phyloP scores from a whole-genome alignment of 768 basidiomycete species.

The Kwoniella botswanensis region DNA sequence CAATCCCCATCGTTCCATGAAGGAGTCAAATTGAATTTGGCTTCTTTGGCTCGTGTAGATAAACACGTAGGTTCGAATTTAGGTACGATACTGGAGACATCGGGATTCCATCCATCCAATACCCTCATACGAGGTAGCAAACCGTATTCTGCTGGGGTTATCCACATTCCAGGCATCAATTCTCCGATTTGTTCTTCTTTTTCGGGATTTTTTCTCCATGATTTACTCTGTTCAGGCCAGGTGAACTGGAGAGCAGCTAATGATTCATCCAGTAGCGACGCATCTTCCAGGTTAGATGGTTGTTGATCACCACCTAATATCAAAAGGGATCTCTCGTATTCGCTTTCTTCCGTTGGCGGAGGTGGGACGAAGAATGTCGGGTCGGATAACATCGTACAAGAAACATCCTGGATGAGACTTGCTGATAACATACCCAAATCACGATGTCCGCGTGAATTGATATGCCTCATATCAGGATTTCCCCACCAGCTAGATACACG shows the following conservation, averaged over 20 bases:
- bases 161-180: slow-evolving; percentile 47
- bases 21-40: slow-evolving; percentile 48
- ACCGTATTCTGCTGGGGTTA: slow-evolving; percentile 39
- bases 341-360: background rate
- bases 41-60: slow-evolving; percentile 36
- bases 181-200: slow-evolving; percentile 30
- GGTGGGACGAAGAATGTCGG: slow-evolving; percentile 29
- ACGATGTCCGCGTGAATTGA: slow-evolving; percentile 53
- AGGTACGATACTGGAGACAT: slow-evolving; percentile 31
- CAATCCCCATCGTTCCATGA: slow-evolving; percentile 37
- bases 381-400: slow-evolving; percentile 46
- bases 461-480: slow-evolving; percentile 54
- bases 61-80: slow-evolving; percentile 46
- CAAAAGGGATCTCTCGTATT: background rate
- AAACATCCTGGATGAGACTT: slow-evolving; percentile 46
- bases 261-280: background rate
- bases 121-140: slow-evolving; percentile 41
- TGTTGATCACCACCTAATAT: slow-evolving; percentile 1
- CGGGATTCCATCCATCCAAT: slow-evolving; percentile 48
- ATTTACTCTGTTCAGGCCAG: slow-evolving; percentile 37
- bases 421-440: slow-evolving; percentile 53
- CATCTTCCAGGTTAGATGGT: slow-evolving; percentile 8
- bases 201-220: slow-evolving; percentile 33
- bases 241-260: slow-evolving; percentile 6
- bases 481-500: slow-evolving; percentile 48